Evolutionary conservation across 1,284 basidiomycete species (phyloP).

Genomic region (Phellinidium pouzarii): DNA sequence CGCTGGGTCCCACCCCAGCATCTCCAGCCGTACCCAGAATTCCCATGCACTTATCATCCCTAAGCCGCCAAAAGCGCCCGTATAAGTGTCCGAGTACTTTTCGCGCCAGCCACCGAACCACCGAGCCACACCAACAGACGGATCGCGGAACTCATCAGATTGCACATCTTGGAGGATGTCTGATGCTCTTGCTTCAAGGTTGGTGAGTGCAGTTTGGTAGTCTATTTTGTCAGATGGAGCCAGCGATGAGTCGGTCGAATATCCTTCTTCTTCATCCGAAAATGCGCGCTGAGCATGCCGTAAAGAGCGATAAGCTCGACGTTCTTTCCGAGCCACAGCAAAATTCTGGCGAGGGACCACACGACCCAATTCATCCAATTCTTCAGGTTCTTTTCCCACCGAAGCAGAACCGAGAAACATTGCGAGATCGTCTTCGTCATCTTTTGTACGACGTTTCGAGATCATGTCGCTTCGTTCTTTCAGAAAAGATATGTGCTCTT

Average conservation of each 20-base stretch:
- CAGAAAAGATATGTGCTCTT: constrained; percentile 68
- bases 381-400: constrained; percentile 31
- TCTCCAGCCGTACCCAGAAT: constrained; percentile 87
- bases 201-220: constrained; percentile 57
- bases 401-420: constrained; percentile 57
- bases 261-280: constrained; percentile 68
- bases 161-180: constrained; percentile 78
- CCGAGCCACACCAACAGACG: constrained; percentile 59
- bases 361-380: constrained; percentile 62
- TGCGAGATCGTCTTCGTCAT: constrained; percentile 80
- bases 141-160: constrained; percentile 81
- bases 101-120: constrained; percentile 80
- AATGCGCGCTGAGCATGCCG: constrained; percentile 40
- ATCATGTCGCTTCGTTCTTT: constrained; percentile 73
- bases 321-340: constrained; percentile 39
- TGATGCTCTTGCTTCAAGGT: constrained; percentile 45
- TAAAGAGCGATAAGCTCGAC: constrained; percentile 46
- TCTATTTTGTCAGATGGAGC: constrained; percentile 60
- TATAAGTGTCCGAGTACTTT: constrained; percentile 75
- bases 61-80: constrained; percentile 84
- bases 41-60: constrained; percentile 92
- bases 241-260: constrained; percentile 79
- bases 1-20: constrained; percentile 78
- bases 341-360: constrained; percentile 42
- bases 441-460: constrained; percentile 53